Evolutionary conservation across 805 yeast species (phyloP).

Genomic region (Wickerhamomyces tratensis): DNA sequence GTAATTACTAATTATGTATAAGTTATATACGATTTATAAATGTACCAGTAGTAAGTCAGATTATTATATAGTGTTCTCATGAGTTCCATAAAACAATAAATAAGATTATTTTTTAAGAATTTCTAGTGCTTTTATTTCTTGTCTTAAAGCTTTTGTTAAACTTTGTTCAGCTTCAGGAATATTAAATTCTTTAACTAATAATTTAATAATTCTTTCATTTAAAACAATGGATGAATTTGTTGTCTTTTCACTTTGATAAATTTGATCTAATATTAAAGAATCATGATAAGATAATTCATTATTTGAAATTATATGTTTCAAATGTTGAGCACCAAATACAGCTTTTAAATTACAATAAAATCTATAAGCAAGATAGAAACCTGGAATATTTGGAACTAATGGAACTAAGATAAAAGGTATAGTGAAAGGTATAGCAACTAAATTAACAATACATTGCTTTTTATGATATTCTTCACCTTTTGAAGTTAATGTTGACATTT

Average conservation of each 20-base stretch:
- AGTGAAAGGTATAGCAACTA: slow-evolving; percentile 62
- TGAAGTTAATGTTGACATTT: slow-evolving; percentile 32
- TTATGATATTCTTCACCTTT: slow-evolving; percentile 42
- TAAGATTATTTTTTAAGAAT: not conserved
- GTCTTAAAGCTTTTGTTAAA: slow-evolving; percentile 42
- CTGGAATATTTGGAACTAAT: slow-evolving; percentile 86
- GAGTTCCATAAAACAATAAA: not conserved
- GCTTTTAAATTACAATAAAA: slow-evolving; percentile 82
- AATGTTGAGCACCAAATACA: slow-evolving; percentile 59
- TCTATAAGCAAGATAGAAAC: slow-evolving; percentile 74
- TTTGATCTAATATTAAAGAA: slow-evolving; percentile 21
- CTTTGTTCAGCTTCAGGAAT: slow-evolving; percentile 33
- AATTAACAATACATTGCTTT: slow-evolving; percentile 42
- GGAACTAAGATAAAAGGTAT: slow-evolving; percentile 78
- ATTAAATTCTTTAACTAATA: slow-evolving; percentile 33
- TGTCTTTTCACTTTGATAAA: slow-evolving; percentile 9
- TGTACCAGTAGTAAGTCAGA: too few relatives aligned
- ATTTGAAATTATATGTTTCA: slow-evolving; percentile 42
- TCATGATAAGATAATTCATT: slow-evolving; percentile 27
- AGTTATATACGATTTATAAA: too few relatives aligned
- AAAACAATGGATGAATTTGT: slow-evolving; percentile 25
- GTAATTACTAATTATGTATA: too few relatives aligned
- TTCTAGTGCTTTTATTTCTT: slow-evolving; percentile 28
- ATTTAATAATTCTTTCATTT: slow-evolving; percentile 34
- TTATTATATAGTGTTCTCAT: too few relatives aligned